These are phyloP conservation scores for Rutstroemia sydowiana DNA, from an alignment of 2,329 filamentous ascomycete genomes.

Conservation along the genomic window DNA sequence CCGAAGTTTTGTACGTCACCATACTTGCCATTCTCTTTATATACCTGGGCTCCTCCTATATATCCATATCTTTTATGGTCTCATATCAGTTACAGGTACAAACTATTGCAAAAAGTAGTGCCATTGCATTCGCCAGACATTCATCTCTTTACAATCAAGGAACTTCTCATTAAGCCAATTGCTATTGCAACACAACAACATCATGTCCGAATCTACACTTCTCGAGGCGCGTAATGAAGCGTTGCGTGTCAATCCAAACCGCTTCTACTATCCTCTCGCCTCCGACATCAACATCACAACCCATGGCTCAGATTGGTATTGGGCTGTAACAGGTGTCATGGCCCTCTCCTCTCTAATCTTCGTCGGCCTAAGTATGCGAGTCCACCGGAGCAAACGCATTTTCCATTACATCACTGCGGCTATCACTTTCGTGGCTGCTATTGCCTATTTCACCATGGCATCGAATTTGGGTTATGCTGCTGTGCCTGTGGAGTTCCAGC, in stretches of 20 bases:
- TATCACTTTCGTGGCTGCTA: slow-evolving; percentile 50
- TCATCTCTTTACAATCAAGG: too few species aligned
- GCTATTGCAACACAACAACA: too few species aligned
- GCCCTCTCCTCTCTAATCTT: slow-evolving; percentile 45
- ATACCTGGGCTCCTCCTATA: too few species aligned
- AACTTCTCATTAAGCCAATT: too few species aligned
- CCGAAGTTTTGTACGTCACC: too few species aligned
- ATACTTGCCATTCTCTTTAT: too few species aligned
- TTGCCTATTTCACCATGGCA: slow-evolving; percentile 62
- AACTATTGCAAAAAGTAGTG: too few species aligned
- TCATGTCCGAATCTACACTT: too few species aligned
- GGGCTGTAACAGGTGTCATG: slow-evolving; percentile 54
- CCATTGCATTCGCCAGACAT: too few species aligned
- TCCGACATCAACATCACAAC: slow-evolving; percentile 51
- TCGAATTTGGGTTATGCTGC: slow-evolving; percentile 57
- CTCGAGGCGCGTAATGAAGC: slow-evolving; percentile 15
- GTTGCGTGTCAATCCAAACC: slow-evolving; percentile 20
- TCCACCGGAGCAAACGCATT: slow-evolving; percentile 47
- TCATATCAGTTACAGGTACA: too few species aligned
- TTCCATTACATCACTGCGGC: slow-evolving; percentile 58
- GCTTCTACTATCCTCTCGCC: slow-evolving; percentile 17
- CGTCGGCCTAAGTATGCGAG: slow-evolving; percentile 43
- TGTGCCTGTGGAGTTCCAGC: slow-evolving; percentile 52
- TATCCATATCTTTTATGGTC: too few species aligned
- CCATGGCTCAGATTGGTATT: slow-evolving; percentile 57